These are phyloP conservation scores for Fusarium sp. DNA, from an alignment of 2,329 filamentous ascomycete species.

Conservation along the genomic window DNA sequence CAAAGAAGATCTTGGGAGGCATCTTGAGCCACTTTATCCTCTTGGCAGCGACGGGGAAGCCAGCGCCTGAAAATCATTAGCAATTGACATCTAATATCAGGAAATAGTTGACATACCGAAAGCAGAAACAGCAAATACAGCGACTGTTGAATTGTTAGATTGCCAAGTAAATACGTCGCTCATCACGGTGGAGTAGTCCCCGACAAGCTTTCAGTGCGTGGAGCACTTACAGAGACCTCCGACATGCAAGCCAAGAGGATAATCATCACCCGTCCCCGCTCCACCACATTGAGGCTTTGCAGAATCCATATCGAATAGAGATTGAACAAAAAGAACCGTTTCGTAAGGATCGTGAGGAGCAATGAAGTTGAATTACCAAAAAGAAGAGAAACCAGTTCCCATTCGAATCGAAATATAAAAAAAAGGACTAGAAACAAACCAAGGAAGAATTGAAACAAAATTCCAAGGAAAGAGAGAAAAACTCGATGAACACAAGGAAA, in stretches of 20 bases:
- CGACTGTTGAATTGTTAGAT: constrained; percentile 26
- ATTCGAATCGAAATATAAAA: neutral
- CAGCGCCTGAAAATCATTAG: constrained; percentile 50
- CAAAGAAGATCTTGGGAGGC: constrained; percentile 65
- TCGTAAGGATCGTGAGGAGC: neutral
- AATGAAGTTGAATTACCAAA: neutral
- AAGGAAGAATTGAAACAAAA: neutral
- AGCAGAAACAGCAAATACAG: constrained; percentile 42
- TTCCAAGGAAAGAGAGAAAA: neutral
- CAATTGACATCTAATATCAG: accelerated
- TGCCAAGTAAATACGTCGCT: neutral
- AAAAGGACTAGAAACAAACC: neutral
- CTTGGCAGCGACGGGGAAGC: constrained; percentile 62
- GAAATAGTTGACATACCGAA: constrained; percentile 26
- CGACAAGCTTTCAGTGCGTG: neutral
- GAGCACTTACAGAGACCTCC: constrained; percentile 42
- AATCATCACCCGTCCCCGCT: constrained; percentile 20
- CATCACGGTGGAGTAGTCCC: neutral
- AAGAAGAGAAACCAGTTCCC: constrained; percentile 11
- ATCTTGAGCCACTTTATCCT: constrained; percentile 68
- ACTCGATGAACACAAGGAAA: constrained; percentile 13
- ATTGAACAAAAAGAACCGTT: neutral
- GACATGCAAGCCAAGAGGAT: constrained; percentile 43
- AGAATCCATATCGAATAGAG: constrained; percentile 8
- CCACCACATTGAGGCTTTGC: constrained; percentile 45